Base-by-base conservation (phyloP, 2,329 filamentous ascomycete species). In the Fusarium fracticaudum region DNA sequence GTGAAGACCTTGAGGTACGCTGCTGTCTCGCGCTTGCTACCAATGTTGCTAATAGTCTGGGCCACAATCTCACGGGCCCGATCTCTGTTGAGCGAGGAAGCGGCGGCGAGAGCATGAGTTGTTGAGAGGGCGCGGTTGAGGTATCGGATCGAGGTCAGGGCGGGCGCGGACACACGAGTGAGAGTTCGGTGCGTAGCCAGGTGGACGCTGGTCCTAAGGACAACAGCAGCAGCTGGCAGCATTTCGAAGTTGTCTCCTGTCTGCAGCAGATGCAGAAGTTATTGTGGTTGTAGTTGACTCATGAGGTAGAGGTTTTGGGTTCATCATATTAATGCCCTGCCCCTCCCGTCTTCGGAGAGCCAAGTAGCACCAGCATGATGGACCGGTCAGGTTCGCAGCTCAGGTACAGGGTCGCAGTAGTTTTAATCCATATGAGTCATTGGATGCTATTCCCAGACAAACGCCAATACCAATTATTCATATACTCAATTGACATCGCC, bases 401-500 rank as follows among this genome's bases (percentile, higher is more conserved):
- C 12, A 45, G 24, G 17, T 45, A 44, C 14, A 17, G n/a, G 6
- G 14, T 24, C 41, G 15, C 15, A 12, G 10, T 44, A 24, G 10
- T 22, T 33, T 33, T 33, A 33, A 33, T 33, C 33, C 33, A 33
- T 33, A 33, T 33, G 33, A 33, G 33, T 33, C 13, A 14, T 33
- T 33, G 13, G 31, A 33, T 33, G 13, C 33, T 33, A 33, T 33
- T 33, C 33, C 33, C 33, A 33, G 13, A 33, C 33, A 33, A 33
- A 33, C 33, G 33, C 33, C 13, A 14, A 2, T 7, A 7, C 13
- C 13, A 33, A 33, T 14, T 13, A 33, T 22, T 17, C 14, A 33
- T 37, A 53, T 37, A 53, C 9, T 26, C 2, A 0, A 2, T 6
- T 5, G 17, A 1, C 4, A 0, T 0, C 17, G 1, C 0, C 6